phyloP scores from a whole-genome alignment of 352 stramenopile genomes.

The Globisporangium abappressorium region DNA sequence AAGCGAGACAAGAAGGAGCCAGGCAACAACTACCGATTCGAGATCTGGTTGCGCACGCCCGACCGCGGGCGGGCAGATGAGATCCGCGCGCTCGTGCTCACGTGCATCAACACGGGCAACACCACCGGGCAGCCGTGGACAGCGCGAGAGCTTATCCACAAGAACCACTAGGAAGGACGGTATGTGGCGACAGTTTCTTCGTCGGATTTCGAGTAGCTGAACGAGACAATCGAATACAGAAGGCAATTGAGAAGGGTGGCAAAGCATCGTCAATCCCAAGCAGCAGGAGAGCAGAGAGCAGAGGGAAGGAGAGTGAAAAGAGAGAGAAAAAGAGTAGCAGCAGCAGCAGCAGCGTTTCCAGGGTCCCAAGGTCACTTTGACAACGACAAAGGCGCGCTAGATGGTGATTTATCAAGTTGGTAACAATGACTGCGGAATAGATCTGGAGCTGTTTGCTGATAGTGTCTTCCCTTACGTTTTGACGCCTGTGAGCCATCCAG shows the following conservation, averaged over 20 bases:
- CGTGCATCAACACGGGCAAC: conserved; percentile 66
- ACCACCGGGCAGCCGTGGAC: conserved; percentile 41
- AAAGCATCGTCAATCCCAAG: background rate
- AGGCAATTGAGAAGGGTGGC: background rate
- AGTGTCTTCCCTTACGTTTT: background rate
- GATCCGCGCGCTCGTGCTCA: conserved; percentile 67
- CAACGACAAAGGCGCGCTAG: background rate
- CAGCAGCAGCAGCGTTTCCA: background rate
- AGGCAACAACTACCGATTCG: conserved; percentile 83
- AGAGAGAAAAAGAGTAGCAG: conserved; percentile 1
- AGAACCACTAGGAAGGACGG: conserved; percentile 59
- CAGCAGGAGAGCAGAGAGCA: background rate
- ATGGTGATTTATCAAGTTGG: background rate
- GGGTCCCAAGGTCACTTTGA: background rate
- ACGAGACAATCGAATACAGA: background rate
- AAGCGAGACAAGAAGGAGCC: conserved; percentile 83
- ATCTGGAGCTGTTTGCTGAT: background rate
- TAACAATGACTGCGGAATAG: background rate
- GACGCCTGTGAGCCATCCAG: too few relatives aligned
- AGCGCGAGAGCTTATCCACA: conserved; percentile 71
- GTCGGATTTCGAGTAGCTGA: background rate
- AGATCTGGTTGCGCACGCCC: conserved; percentile 75
- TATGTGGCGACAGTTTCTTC: background rate
- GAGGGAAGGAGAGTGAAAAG: conserved; percentile 3
- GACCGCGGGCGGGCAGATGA: conserved; percentile 66